phyloP scores from a whole-genome alignment of 345 rosid genomes.

The Dipteronia dyeriana region DNA sequence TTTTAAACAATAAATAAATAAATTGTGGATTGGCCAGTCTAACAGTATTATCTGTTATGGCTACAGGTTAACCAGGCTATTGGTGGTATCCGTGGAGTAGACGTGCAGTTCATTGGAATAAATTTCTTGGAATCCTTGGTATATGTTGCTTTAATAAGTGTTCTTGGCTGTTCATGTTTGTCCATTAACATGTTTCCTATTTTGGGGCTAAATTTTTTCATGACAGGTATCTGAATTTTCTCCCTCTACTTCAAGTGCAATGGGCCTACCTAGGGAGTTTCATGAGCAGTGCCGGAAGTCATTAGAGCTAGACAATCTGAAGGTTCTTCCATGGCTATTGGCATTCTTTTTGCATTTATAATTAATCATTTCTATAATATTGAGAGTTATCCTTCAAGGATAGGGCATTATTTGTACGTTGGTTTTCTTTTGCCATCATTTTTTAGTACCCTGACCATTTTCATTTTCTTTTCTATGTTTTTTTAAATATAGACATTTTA shows the following conservation, averaged over 20 bases:
- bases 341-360: constrained; percentile 23
- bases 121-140: constrained; percentile 92
- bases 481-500: constrained; percentile 68
- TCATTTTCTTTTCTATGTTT: constrained; percentile 13
- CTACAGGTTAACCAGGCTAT: constrained; percentile 87
- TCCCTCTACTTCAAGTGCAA: constrained; percentile 89
- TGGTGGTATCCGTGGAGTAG: constrained; percentile 72
- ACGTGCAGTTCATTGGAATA: constrained; percentile 79
- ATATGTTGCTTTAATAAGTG: constrained; percentile 25
- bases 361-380: constrained; percentile 21
- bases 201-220: constrained; percentile 20
- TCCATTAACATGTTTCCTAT: constrained; percentile 16
- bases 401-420: constrained; percentile 16
- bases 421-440: constrained; percentile 14
- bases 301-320: constrained; percentile 73
- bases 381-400: background rate
- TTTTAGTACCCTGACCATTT: constrained; percentile 11
- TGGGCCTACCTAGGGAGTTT: constrained; percentile 97
- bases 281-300: constrained; percentile 88
- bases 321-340: constrained; percentile 46
- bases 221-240: constrained; percentile 93
- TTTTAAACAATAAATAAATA: background rate
- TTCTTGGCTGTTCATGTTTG: constrained; percentile 18
- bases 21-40: too few relatives aligned
- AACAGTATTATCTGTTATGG: constrained; percentile 14